Evolutionary conservation across 2,329 filamentous ascomycete genomes (phyloP).

Genomic region (Nannizziopsis barbatae): DNA sequence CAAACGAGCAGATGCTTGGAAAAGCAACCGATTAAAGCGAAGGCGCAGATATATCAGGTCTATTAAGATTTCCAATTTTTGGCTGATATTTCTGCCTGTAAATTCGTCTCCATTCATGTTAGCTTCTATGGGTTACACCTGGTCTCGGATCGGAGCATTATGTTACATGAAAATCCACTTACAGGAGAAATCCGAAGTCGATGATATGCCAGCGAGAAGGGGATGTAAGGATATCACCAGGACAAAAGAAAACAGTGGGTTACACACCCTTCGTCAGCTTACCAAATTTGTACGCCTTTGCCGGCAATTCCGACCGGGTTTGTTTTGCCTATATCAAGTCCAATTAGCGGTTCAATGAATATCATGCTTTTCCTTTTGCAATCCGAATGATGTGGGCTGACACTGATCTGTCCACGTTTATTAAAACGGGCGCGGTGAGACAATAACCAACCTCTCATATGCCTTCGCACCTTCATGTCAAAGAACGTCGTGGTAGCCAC

Average conservation of each 20-base stretch:
- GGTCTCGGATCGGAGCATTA: conserved; percentile 7
- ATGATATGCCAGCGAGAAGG: not conserved
- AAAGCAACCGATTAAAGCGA: conserved; percentile 5
- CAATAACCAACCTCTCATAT: conserved; percentile 5
- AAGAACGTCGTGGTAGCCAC: conserved; percentile 1
- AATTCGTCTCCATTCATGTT: not conserved
- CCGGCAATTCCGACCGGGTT: conserved; percentile 1
- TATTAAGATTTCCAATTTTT: conserved; percentile 6
- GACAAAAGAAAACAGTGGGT: conserved; percentile 6
- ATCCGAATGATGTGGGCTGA: conserved; percentile 8
- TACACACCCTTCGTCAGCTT: conserved; percentile 11
- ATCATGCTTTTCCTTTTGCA: conserved; percentile 6
- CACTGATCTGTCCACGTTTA: conserved; percentile 7
- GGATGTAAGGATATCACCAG: conserved; percentile 6
- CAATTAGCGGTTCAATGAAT: conserved; percentile 1
- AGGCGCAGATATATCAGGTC: conserved; percentile 6
- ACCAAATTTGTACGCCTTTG: conserved; percentile 8
- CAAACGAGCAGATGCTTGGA: not conserved
- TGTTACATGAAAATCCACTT: conserved; percentile 3
- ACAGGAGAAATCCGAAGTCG: not conserved
- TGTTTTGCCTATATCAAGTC: not conserved
- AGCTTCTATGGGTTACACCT: conserved; percentile 3
- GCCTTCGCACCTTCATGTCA: conserved; percentile 10
- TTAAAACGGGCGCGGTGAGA: conserved; percentile 13
- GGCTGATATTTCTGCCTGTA: not conserved